phyloP scores from a whole-genome alignment of 768 basidiomycete species.

The Boletus huronensis region DNA sequence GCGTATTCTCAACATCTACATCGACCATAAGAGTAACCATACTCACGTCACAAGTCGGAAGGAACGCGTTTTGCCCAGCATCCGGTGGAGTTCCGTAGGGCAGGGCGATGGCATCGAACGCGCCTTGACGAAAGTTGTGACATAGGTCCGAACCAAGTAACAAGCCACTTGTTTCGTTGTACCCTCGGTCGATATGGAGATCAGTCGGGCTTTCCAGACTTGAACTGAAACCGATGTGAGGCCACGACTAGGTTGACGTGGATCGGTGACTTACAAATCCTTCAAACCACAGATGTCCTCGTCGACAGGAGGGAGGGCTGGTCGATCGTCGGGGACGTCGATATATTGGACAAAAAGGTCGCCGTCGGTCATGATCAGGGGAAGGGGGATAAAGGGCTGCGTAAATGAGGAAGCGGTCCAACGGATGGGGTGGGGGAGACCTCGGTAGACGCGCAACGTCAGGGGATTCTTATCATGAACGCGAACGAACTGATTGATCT shows the following conservation, averaged over 20 bases:
- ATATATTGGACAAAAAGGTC: slow-evolving; percentile 19
- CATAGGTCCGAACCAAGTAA: slow-evolving; percentile 3
- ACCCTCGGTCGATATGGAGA: not conserved
- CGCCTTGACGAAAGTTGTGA: not conserved
- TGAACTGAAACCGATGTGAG: slow-evolving; percentile 10
- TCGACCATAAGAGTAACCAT: not conserved
- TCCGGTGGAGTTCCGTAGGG: not conserved
- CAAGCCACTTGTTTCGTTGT: slow-evolving; percentile 9
- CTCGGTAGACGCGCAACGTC: slow-evolving; percentile 12
- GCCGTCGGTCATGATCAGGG: slow-evolving; percentile 7
- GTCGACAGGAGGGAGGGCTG: slow-evolving; percentile 21
- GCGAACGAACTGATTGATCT: slow-evolving; percentile 18
- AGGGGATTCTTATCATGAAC: slow-evolving; percentile 30
- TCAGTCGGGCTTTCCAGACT: not conserved
- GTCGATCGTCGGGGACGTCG: slow-evolving; percentile 13
- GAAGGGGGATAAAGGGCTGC: not conserved
- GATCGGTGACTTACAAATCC: slow-evolving; percentile 19
- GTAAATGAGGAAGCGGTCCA: not conserved
- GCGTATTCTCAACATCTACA: not conserved
- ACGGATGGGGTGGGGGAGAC: slow-evolving; percentile 3
- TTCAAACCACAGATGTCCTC: slow-evolving; percentile 18
- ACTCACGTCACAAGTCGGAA: slow-evolving; percentile 8
- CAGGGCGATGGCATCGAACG: not conserved
- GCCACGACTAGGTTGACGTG: not conserved
- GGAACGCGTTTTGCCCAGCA: not conserved